phyloP scores from a whole-genome alignment of 192 early-diverging fungal genomes.

The Backusella tarrabulga region DNA sequence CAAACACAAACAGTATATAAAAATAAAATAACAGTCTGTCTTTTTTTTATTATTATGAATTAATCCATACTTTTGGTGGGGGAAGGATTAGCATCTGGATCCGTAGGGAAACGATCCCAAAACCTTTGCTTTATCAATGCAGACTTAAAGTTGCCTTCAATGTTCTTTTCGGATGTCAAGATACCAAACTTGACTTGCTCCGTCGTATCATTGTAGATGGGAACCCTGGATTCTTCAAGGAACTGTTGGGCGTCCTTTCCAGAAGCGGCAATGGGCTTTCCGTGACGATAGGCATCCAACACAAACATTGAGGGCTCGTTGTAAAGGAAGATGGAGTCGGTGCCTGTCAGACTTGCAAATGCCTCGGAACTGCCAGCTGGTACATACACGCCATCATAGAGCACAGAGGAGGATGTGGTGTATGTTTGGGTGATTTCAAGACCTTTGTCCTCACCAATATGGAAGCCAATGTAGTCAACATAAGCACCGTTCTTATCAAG shows the following conservation, averaged over 20 bases:
- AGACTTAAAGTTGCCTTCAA: not conserved
- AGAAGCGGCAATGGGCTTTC: conserved; percentile 23
- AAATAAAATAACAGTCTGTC: not conserved
- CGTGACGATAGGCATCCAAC: conserved; percentile 19
- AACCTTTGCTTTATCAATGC: conserved; percentile 15
- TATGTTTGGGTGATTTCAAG: conserved; percentile 14
- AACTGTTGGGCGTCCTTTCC: conserved; percentile 2
- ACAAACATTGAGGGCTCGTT: conserved; percentile 17
- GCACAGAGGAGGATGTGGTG: conserved; percentile 10
- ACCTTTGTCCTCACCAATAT: not conserved
- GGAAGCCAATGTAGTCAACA: conserved; percentile 12
- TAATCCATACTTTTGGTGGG: not conserved
- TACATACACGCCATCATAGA: conserved; percentile 28
- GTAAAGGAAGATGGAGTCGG: not conserved
- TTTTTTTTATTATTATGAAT: not conserved
- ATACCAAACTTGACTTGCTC: not conserved
- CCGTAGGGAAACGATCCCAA: conserved; percentile 13
- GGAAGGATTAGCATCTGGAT: not conserved
- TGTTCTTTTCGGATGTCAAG: not conserved
- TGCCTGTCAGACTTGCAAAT: not conserved
- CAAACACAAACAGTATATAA: not conserved
- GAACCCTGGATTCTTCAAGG: conserved; percentile 9
- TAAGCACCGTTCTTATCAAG: conserved; percentile 10
- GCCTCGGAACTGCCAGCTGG: conserved; percentile 14
- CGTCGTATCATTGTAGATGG: not conserved